Percentiles rank a stretch among this genome's conserved stretches.
phyloP scores from a whole-genome alignment of 768 basidiomycete species.

The Lentinula edodes region DNA sequence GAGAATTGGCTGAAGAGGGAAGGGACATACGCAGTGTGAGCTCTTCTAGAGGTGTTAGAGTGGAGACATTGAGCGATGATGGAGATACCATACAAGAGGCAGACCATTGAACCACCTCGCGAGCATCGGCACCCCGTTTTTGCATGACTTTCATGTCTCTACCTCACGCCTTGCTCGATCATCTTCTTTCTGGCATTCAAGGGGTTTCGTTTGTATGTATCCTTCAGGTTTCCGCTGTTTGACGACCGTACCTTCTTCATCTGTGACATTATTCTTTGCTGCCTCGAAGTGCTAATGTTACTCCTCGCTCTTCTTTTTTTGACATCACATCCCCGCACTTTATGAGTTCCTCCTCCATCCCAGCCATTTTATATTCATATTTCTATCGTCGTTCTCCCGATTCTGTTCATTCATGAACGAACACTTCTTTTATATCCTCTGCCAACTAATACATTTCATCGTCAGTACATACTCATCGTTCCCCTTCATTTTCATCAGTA shows the following conservation, averaged over 20 bases:
- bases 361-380: slow-evolving; percentile 4
- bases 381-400: slow-evolving; percentile 2
- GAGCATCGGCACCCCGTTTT: background rate
- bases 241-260: slow-evolving; percentile 7
- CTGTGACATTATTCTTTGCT: slow-evolving; percentile 10
- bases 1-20: slow-evolving; percentile 87
- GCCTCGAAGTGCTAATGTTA: background rate
- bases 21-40: slow-evolving; percentile 80
- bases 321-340: background rate
- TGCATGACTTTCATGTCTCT: background rate
- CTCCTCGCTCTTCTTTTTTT: background rate
- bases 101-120: slow-evolving; percentile 15
- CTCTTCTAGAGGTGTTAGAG: slow-evolving; percentile 72
- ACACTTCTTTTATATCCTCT: background rate
- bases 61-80: slow-evolving; percentile 62
- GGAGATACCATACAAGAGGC: slow-evolving; percentile 43
- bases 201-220: slow-evolving; percentile 18
- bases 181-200: slow-evolving; percentile 13
- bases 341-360: slow-evolving; percentile 5
- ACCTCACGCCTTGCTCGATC: slow-evolving; percentile 9
- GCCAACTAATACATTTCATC: background rate
- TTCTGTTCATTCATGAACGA: slow-evolving; percentile 5
- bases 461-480: background rate
- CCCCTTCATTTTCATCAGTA: slow-evolving; percentile 2
- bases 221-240: slow-evolving; percentile 16